Evolutionary conservation across 495 filamentous ascomycete genomes (phyloP).

Genomic region (Neurospora sp.): DNA sequence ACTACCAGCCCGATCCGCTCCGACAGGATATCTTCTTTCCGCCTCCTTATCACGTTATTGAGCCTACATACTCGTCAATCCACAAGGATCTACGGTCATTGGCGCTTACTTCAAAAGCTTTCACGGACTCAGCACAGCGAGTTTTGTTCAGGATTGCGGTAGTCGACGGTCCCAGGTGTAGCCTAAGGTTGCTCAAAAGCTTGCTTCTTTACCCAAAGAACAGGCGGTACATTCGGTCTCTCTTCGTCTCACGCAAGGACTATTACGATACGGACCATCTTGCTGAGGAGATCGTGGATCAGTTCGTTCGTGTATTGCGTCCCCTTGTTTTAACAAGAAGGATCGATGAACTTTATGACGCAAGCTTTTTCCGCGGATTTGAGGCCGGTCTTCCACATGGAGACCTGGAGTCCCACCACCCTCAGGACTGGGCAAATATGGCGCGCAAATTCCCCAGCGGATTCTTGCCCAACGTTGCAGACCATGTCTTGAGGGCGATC

Average conservation of each 20-base stretch:
- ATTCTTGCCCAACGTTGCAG: not conserved
- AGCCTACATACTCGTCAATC: not conserved
- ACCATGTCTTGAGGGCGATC: not conserved
- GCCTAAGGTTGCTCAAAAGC: not conserved
- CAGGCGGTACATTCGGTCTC: not conserved
- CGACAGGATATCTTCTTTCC: not conserved
- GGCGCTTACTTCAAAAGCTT: not conserved
- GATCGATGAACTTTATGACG: not conserved
- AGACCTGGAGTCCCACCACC: too few species aligned
- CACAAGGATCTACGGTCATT: not conserved
- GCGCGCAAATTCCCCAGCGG: rapidly evolving
- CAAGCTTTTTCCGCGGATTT: not conserved
- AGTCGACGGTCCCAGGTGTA: not conserved
- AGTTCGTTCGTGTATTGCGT: not conserved
- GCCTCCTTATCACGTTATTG: too few species aligned
- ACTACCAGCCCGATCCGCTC: not conserved
- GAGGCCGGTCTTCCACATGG: too few species aligned
- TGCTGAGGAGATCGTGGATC: not conserved
- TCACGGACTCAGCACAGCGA: not conserved
- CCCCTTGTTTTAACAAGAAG: not conserved
- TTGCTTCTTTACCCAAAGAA: not conserved
- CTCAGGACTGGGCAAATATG: too few species aligned
- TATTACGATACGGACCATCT: too few species aligned
- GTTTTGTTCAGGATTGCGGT: not conserved
- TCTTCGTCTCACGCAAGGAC: too few species aligned